Base-by-base conservation (phyloP, 2,329 filamentous ascomycete genomes). In the Monosporascus sp. region DNA sequence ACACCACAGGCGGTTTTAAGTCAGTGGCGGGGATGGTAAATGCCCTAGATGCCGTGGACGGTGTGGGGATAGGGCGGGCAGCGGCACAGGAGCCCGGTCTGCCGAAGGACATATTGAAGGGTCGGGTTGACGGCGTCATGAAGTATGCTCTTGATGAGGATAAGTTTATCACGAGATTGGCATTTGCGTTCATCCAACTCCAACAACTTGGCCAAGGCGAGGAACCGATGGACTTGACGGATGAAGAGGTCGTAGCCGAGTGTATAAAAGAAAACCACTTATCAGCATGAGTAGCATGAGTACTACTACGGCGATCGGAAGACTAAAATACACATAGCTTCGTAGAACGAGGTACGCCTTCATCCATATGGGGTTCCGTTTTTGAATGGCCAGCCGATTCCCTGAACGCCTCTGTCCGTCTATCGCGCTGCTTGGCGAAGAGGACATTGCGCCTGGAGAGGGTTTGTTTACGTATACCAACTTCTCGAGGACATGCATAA, bases 1-100 rank as follows among this genome's bases (percentile, higher is more conserved):
- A 80, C 59, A 68, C 81, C 38, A 82, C 78, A 1, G 80, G 79
- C 35, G 80, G 79, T 8, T 73, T 82, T 62, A 74, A 72, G 59
- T 74, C 75, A 3, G 74, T 73, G 0, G 71, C 70, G 18, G 81
- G 74, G 1, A 82, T 84, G 79, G 72, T 78, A 26, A 66, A 73
- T 14, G 78, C 78, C 0, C 66, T 83, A 17, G 59, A 75, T 6
- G 73, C 71, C 1, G 76, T 84, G 6, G 78, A 84, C 53, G 80
- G 80, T 6, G 70, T 84, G 1, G 81, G 80, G 3, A 68, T 85
- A 46, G 82, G 71, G 0, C 73, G 81, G 11, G 73, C 79, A 0
- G 62, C 77, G 0, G 74, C 72, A 51, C 75, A 80, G 57, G 81
- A 85, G 60, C 62, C 63, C 1, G 67, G 66, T 14, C 63, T 81